Conservation (phyloP, 768 basidiomycete species). For the Termitomyces sp. region DNA sequence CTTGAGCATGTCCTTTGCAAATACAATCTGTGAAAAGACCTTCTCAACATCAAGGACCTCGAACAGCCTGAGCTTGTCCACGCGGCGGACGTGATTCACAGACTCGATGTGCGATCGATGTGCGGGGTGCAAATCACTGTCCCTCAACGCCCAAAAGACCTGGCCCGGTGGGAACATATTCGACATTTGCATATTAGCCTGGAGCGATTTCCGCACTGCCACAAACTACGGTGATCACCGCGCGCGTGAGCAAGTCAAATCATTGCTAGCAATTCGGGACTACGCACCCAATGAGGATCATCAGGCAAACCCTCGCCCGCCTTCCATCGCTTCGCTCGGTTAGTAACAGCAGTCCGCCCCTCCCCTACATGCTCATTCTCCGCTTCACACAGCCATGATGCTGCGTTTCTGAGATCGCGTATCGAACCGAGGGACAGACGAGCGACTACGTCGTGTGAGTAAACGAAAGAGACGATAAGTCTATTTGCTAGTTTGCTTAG, state of each 20-base stretch:
- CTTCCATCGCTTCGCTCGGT: constrained; percentile 56
- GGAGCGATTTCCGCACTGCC: constrained; percentile 76
- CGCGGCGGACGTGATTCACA: constrained; percentile 18
- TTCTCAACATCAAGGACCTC: constrained; percentile 74
- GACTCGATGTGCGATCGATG: constrained; percentile 35
- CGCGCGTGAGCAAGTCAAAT: not conserved
- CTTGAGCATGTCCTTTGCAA: constrained; percentile 82
- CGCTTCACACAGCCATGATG: constrained; percentile 78
- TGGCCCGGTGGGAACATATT: constrained; percentile 75
- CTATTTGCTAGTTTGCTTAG: constrained; percentile 57
- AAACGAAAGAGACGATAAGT: constrained; percentile 74
- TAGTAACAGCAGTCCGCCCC: constrained; percentile 48
- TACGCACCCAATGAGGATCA: constrained; percentile 52
- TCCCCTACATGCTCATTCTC: constrained; percentile 44
- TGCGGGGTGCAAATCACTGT: constrained; percentile 62
- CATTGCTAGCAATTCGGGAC: not conserved
- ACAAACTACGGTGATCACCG: constrained; percentile 51
- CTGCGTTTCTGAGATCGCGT: constrained; percentile 69
- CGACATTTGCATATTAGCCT: constrained; percentile 77
- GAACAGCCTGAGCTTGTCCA: constrained; percentile 66
- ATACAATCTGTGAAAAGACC: constrained; percentile 78
- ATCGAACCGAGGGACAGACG: constrained; percentile 76
- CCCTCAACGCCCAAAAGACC: constrained; percentile 76
- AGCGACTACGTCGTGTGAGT: constrained; percentile 80
- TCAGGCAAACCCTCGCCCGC: constrained; percentile 48